Base-by-base conservation (phyloP, 2,329 filamentous ascomycete genomes). In the Calonectria pteridis region DNA sequence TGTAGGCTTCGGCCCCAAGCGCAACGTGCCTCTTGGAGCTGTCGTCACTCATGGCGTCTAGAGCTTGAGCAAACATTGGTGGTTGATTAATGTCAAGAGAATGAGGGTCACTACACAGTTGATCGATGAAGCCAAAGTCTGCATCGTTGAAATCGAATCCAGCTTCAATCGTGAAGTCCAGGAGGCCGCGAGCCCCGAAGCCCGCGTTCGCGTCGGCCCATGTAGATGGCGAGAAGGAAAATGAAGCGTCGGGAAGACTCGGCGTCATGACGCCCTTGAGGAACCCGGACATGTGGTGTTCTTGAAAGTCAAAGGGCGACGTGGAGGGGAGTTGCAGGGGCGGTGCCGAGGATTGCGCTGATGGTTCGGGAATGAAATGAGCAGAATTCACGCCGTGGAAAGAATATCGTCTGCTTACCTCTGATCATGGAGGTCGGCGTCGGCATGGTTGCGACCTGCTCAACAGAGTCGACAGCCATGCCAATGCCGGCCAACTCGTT, bases 51-150 rank as follows among this genome's bases (percentile, higher is more conserved):
- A 65, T 16, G 10, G 63, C 73, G 35, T 68, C 70, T 18, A 72
- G n/a, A 5, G 59, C 67, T 20, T 67, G 59, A 6, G 46, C 62
- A 29, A 67, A 53, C 43, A 67, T 49, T 6, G 67, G 67, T 18
- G 59, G 71, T 20, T 51, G 51, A 23, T 70, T 55, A 31, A 29
- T 29, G 3, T 70, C 63, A 16, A 62, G 40, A 26, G 29, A 53
- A 6, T 67, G 37, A 5, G 71, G 67, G 43, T 67, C 63, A 23
- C 67, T 73, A 63, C 71, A 73, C 14, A 71, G 28, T 11, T 70
- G 71, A 35, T 73, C 71, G 28, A 70, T 67, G 53, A 73, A 71
- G 46, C 71, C 71, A 64, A 73, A 67, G 63, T 70, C 71, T 5
- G 67, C 63, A 16, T 73, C 62, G 35, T 73, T 65, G 35, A 73